These are phyloP conservation scores for Trichophyton verrucosum DNA, from an alignment of 2,329 filamentous ascomycete genomes.

Conservation along the genomic window DNA sequence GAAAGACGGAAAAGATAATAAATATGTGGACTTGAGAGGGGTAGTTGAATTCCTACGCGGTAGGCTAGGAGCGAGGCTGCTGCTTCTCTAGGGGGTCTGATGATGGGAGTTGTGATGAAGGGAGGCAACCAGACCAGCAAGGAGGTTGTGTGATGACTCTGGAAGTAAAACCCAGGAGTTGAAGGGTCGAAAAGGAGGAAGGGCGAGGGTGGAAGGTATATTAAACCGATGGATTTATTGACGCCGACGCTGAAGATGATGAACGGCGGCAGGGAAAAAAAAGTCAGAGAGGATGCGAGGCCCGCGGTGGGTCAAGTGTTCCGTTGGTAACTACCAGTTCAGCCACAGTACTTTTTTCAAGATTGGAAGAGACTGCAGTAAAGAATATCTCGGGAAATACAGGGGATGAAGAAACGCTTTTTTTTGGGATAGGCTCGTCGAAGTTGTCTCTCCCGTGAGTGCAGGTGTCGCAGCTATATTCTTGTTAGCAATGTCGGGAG, in stretches of 20 bases:
- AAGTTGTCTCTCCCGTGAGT: not conserved
- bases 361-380: not conserved
- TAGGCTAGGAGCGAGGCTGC: not conserved
- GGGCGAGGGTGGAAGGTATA: slow-evolving; percentile 2
- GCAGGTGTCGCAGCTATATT: not conserved
- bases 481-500: not conserved
- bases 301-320: slow-evolving; percentile 2
- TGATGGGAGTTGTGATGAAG: not conserved
- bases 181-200: slow-evolving; percentile 3
- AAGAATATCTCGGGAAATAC: not conserved
- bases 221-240: not conserved
- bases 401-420: not conserved
- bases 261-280: not conserved
- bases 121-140: not conserved
- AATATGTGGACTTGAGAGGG: slow-evolving; percentile 3
- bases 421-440: not conserved
- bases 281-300: slow-evolving; percentile 1
- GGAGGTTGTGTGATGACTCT: not conserved
- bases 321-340: not conserved
- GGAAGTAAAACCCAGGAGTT: not conserved
- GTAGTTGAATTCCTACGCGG: not conserved
- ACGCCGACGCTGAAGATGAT: not conserved
- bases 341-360: not conserved
- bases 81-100: not conserved
- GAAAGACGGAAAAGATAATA: slow-evolving; percentile 8